Conservation (phyloP, 306 rosid species). For the peach (Prunus persica) region Prunus_persica_NCBIv2 NC_034014.1:26934501-26935000, state of each 20-base stretch:
- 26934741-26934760: neutral
- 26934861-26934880: neutral
- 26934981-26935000: neutral
- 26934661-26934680: slow-evolving; percentile 62
- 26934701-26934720: slow-evolving; percentile 14
- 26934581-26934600: slow-evolving; percentile 42
- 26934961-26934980: neutral
- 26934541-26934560: slow-evolving; percentile 18
- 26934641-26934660: slow-evolving; percentile 42
- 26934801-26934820: slow-evolving; percentile 18
- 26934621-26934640: neutral
- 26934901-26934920: neutral
- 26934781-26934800: no score
- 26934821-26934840: no score
- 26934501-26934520: neutral
- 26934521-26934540: neutral
- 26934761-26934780: no score
- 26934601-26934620: neutral
- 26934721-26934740: neutral
- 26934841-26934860: neutral
- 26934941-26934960: neutral
- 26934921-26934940: neutral
- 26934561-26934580: slow-evolving; percentile 32
- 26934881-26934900: neutral
- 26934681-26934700: slow-evolving; percentile 56